Percentiles rank a stretch among this genome's conserved stretches.
These are phyloP conservation scores for Hypoxylon sp. DNA, from an alignment of 2,329 filamentous ascomycete species.

Conservation along the genomic window DNA sequence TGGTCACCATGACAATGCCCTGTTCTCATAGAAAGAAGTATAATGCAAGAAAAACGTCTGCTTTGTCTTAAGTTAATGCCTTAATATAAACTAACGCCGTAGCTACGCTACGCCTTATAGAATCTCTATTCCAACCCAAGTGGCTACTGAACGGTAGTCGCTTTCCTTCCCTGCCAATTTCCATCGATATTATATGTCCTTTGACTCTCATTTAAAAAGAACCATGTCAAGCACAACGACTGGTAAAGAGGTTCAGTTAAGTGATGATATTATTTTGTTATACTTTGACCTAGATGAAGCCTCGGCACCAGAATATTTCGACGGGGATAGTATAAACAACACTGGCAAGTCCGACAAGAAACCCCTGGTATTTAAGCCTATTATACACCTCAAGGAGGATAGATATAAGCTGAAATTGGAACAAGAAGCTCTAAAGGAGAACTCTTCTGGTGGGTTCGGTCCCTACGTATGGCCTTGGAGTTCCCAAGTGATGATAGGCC, in stretches of 20 bases:
- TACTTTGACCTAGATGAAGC: constrained; percentile 36
- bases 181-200: background rate
- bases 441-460: constrained; percentile 28
- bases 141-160: background rate
- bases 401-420: background rate
- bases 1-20: too few relatives aligned
- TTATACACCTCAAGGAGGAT: background rate
- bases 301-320: background rate
- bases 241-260: background rate
- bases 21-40: too few relatives aligned
- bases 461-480: constrained; percentile 30
- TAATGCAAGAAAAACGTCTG: too few relatives aligned
- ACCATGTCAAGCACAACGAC: background rate
- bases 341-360: background rate
- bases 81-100: background rate
- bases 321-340: background rate
- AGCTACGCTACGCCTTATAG: background rate
- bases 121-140: background rate
- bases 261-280: constrained; percentile 15
- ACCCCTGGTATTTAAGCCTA: constrained; percentile 26
- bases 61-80: background rate
- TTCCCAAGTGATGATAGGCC: constrained; percentile 1
- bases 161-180: background rate
- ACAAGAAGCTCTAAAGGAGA: background rate
- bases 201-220: background rate